Evolutionary conservation across 2,329 filamentous ascomycete species (phyloP).

Genomic region (Colletotrichum eremochloae): DNA sequence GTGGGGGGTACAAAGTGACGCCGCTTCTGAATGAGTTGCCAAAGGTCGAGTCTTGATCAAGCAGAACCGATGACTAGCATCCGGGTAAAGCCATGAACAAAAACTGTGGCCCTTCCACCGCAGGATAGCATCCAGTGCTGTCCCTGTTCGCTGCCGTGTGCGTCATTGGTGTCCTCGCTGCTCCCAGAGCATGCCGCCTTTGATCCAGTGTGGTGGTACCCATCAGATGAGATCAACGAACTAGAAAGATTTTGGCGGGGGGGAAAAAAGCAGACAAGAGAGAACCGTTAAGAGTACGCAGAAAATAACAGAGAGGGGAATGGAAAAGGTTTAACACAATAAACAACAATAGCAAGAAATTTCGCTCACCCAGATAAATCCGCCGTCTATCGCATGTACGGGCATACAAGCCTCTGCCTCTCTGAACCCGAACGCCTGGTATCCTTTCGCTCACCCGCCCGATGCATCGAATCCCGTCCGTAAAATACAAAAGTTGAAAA

Average conservation of each 20-base stretch:
- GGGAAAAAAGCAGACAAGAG: background rate
- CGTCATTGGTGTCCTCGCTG: conserved; percentile 25
- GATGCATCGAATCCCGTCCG: conserved; percentile 31
- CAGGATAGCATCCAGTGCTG: conserved; percentile 5
- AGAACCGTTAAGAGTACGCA: conserved; percentile 17
- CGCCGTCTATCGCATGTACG: conserved; percentile 7
- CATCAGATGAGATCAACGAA: conserved; percentile 33
- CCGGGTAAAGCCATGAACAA: background rate
- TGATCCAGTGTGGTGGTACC: conserved; percentile 32
- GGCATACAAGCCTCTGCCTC: conserved; percentile 25
- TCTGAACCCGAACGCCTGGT: conserved; percentile 41
- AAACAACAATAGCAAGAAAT: conserved; percentile 30
- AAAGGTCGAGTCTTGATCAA: conserved; percentile 10
- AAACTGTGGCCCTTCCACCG: background rate
- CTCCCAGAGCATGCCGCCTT: conserved; percentile 28
- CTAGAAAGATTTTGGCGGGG: background rate
- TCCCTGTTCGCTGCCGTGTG: background rate
- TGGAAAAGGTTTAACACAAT: conserved; percentile 19
- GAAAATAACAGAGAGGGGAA: conserved; percentile 6
- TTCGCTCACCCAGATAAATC: conserved; percentile 27
- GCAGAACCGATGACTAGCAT: conserved; percentile 17
- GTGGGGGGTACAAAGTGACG: conserved; percentile 1
- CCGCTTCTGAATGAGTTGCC: conserved; percentile 30
- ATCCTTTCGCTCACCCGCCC: conserved; percentile 24
- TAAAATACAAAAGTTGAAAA: conserved; percentile 34